These are phyloP conservation scores for Xylaria longipes DNA, from an alignment of 495 filamentous ascomycete species.

Conservation along the genomic window DNA sequence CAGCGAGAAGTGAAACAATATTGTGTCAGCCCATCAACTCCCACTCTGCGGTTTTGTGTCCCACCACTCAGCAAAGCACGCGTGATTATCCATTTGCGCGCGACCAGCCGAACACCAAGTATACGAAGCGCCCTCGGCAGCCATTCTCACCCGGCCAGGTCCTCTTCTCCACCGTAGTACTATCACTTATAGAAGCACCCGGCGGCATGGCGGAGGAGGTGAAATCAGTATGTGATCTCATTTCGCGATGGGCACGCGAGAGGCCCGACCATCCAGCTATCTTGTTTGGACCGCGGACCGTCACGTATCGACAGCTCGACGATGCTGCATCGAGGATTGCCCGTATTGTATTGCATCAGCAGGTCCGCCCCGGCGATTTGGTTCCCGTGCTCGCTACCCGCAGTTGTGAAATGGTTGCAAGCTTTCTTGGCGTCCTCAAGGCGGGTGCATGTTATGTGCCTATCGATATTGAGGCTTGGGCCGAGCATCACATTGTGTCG, in stretches of 20 bases:
- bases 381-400: constrained; percentile 24
- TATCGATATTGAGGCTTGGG: constrained; percentile 38
- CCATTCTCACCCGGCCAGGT: neutral
- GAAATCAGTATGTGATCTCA: neutral
- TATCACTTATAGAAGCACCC: neutral
- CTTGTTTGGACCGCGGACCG: neutral
- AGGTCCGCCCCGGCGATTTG: constrained; percentile 11
- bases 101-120: neutral
- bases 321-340: constrained; percentile 11
- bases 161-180: neutral
- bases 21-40: neutral
- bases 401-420: constrained; percentile 28
- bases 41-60: neutral
- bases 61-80: neutral
- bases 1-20: neutral
- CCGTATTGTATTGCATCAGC: neutral
- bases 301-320: constrained; percentile 16
- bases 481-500: constrained; percentile 27
- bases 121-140: neutral
- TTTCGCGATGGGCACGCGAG: constrained; percentile 7
- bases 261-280: constrained; percentile 16
- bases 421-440: constrained; percentile 31
- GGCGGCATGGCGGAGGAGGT: neutral
- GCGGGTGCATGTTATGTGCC: constrained; percentile 39
- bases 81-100: neutral